Percentiles rank a stretch among this genome's conserved stretches.
These are phyloP conservation scores for Solanum lycopersicoides DNA, from an alignment of 257 asterid species.

Conservation along the genomic window DNA sequence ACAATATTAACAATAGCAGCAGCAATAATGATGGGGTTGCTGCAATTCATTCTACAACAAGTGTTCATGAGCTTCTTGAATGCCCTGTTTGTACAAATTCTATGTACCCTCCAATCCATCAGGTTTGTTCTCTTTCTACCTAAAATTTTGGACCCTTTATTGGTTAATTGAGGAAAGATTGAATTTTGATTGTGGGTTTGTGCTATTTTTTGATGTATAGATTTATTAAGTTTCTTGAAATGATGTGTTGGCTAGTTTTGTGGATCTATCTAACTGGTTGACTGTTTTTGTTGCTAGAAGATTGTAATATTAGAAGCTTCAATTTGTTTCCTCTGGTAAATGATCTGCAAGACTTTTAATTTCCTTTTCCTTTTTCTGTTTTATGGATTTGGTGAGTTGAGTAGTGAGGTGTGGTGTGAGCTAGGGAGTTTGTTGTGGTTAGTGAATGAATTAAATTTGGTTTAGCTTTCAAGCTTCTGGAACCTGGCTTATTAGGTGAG, in stretches of 20 bases:
- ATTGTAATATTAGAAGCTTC: not conserved
- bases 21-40: conserved; percentile 13
- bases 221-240: not conserved
- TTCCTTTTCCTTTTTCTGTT: not conserved
- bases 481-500: not conserved
- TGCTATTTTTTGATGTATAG: not conserved
- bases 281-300: not conserved
- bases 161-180: not conserved
- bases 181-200: not conserved
- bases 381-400: not conserved
- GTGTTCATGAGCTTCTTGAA: conserved; percentile 44
- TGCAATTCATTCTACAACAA: conserved; percentile 31
- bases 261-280: not conserved
- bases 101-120: conserved; percentile 4
- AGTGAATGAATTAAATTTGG: not conserved
- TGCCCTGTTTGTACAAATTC: conserved; percentile 1
- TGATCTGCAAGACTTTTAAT: not conserved
- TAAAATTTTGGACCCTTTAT: conserved; percentile 14
- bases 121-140: conserved; percentile 25
- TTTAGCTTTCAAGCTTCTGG: not conserved
- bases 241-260: not conserved
- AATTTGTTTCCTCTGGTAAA: not conserved
- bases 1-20: conserved; percentile 2
- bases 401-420: not conserved
- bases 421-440: not conserved